phyloP scores from a whole-genome alignment of 2,329 filamentous ascomycete species.

The Pseudogymnoascus sp. region DNA sequence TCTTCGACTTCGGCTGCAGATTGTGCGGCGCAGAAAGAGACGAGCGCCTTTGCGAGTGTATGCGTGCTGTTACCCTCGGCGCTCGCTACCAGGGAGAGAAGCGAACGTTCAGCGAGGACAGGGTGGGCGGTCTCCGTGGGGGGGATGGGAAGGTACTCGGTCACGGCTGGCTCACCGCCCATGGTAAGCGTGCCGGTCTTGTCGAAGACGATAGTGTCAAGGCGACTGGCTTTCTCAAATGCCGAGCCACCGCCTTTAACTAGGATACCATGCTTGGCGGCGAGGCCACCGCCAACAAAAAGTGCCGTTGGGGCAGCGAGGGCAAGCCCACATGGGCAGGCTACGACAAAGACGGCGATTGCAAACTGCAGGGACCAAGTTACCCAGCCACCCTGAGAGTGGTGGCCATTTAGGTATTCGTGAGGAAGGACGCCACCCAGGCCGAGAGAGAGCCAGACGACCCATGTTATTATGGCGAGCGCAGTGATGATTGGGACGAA shows the following conservation, averaged over 20 bases:
- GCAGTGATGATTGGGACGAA: constrained; percentile 64
- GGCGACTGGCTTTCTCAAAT: constrained; percentile 46
- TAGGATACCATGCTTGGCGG: constrained; percentile 47
- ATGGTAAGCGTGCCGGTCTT: constrained; percentile 52
- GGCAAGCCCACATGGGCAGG: constrained; percentile 52
- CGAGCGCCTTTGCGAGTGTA: constrained; percentile 63
- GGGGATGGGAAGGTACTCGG: constrained; percentile 13
- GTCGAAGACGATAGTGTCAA: constrained; percentile 50
- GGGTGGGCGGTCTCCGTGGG: neutral
- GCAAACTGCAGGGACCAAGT: constrained; percentile 72
- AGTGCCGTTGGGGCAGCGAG: constrained; percentile 51
- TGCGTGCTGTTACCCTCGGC: constrained; percentile 67
- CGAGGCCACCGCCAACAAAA: constrained; percentile 49
- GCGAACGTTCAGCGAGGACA: neutral
- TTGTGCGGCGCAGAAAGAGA: constrained; percentile 45
- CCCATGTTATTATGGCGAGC: constrained; percentile 59
- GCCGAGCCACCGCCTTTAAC: constrained; percentile 52
- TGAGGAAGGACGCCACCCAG: constrained; percentile 45
- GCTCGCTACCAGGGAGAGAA: constrained; percentile 19
- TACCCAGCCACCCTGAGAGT: constrained; percentile 49
- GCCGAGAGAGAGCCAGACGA: constrained; percentile 58
- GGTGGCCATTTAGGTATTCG: constrained; percentile 43
- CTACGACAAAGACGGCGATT: constrained; percentile 52
- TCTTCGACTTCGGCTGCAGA: neutral
- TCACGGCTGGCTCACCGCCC: constrained; percentile 62